These are phyloP conservation scores for Dioszegia hungarica DNA, from an alignment of 768 basidiomycete species.

Conservation along the genomic window DNA sequence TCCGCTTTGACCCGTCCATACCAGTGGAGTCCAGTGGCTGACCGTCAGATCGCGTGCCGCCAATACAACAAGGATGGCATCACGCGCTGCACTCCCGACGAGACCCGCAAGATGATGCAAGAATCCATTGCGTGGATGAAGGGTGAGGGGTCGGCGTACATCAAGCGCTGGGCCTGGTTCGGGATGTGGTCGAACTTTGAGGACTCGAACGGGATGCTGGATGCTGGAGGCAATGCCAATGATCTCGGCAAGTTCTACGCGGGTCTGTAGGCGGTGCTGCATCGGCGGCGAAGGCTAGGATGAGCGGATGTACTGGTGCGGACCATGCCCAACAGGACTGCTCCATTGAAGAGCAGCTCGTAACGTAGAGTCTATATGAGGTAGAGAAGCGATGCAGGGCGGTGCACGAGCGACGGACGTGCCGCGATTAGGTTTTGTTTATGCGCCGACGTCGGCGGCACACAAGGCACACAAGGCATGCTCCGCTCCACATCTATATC, in stretches of 20 bases:
- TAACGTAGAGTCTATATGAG: no score
- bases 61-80: conserved; percentile 19
- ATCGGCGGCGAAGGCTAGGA: no score
- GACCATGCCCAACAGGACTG: no score
- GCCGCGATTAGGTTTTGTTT: no score
- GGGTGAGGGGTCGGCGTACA: conserved; percentile 17
- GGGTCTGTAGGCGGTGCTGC: neutral
- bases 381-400: no score
- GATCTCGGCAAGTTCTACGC: conserved; percentile 13
- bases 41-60: conserved; percentile 16
- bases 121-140: conserved; percentile 26
- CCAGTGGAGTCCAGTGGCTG: neutral
- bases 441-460: no score
- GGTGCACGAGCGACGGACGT: no score
- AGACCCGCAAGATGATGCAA: conserved; percentile 30
- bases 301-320: no score
- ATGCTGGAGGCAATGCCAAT: conserved; percentile 22
- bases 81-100: conserved; percentile 12
- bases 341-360: no score
- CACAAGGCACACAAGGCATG: no score
- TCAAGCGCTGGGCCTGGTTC: conserved; percentile 39
- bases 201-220: conserved; percentile 12
- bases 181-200: conserved; percentile 22
- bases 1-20: neutral
- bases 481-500: no score